Base-by-base conservation (phyloP, 768 basidiomycete species). In the Xanthoconium stramineum region DNA sequence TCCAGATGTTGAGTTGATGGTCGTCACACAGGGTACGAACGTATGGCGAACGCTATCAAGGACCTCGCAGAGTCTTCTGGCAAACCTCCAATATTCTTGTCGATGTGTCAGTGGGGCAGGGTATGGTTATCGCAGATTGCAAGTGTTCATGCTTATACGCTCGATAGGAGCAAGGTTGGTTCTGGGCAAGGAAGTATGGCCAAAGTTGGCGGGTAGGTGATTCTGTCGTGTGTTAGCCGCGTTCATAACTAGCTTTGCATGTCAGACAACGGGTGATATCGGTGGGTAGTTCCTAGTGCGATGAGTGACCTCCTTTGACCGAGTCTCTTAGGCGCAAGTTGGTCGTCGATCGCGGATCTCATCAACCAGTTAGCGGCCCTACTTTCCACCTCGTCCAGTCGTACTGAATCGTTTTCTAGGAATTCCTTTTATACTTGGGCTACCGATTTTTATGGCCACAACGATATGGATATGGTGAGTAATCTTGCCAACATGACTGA, bases 81-180 rank as follows among this genome's bases (percentile, higher is more conserved):
- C 1, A 83, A 78, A 49, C 75, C 80, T 0, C 82, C 86, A 3
- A 65, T 88, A 29, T 66, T 84, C 38, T 76, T 83, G 57, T 86
- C 85, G 17, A 64, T 88, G 17, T 88, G 86, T 65, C 77, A 86
- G 62, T 88, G 86, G 86, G 86, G 86, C 45, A 72, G 78, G 63
- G 86, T 87, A 66, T 63, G 76, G 14, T 64, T 32, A 50, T 39
- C 19, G 6, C n/a, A 12, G 36, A 29, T 37, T 1, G 5, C 28
- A n/a, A 3, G n/a, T 33, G 47, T 2, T 38, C 35, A 20, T 43
- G 6, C 45, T 65, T 24, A 60, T 39, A n/a, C 15, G 7, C 47
- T 52, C 32, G 44, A 53, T 58, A 84, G 82, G 74, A 80, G 63
- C 79, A 84, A 72, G 82, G 82, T 0, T 86, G 83, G 84, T 54